phyloP scores from a whole-genome alignment of 1,284 basidiomycete species.

The Leccinum cinnamomeum region DNA sequence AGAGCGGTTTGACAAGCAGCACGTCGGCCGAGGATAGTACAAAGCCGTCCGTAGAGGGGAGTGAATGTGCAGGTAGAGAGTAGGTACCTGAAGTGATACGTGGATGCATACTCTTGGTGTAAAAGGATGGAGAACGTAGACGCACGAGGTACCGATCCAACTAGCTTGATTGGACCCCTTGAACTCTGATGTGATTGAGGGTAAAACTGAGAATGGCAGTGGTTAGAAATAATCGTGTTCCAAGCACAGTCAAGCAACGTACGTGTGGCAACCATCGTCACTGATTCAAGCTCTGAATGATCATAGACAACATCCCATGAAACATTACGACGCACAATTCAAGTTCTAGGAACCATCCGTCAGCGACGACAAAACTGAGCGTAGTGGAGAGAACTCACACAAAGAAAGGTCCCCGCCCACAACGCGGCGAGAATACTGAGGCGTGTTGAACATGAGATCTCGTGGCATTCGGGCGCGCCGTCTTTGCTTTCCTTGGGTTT shows the following conservation, averaged over 20 bases:
- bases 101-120: not conserved
- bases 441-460: slow-evolving; percentile 8
- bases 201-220: slow-evolving; percentile 10
- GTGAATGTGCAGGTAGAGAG: slow-evolving; percentile 23
- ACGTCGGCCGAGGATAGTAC: slow-evolving; percentile 16
- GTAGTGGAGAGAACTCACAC: slow-evolving; percentile 6
- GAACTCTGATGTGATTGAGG: slow-evolving; percentile 23
- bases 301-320: not conserved
- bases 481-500: slow-evolving; percentile 2
- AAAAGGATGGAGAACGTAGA: not conserved
- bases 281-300: slow-evolving; percentile 6
- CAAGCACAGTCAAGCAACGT: not conserved
- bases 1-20: slow-evolving; percentile 17
- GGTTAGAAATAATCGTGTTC: not conserved
- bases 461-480: slow-evolving; percentile 4
- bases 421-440: slow-evolving; percentile 14
- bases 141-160: slow-evolving; percentile 21
- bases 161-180: slow-evolving; percentile 23
- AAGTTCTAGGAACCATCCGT: slow-evolving; percentile 13
- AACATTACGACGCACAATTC: slow-evolving; percentile 19
- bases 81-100: slow-evolving; percentile 8
- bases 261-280: slow-evolving; percentile 29
- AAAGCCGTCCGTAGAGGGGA: slow-evolving; percentile 21
- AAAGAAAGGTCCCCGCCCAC: slow-evolving; percentile 24
- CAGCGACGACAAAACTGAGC: not conserved